Evolutionary conservation across 805 yeast species (phyloP), one percentile per base, ranked within the genome.

Genomic region (Ogataea populi-albae): DNA sequence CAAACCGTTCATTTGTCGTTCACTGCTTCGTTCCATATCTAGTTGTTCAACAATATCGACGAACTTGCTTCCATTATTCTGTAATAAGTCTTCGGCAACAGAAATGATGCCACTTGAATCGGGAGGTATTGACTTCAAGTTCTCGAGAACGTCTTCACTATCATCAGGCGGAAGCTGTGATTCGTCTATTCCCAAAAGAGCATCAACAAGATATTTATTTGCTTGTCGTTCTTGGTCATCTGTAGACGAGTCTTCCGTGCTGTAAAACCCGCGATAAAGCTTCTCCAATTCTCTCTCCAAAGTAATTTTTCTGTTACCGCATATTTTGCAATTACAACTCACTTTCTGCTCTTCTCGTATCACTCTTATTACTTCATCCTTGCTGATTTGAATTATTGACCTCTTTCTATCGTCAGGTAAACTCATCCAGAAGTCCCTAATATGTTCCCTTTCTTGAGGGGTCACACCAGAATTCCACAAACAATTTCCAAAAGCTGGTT

Each of bases 1-100:
- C n/a, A n/a, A n/a, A n/a, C n/a, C n/a, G n/a, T n/a, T n/a, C n/a
- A n/a, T n/a, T n/a, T n/a, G n/a, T n/a, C n/a, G n/a, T n/a, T 47
- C 32, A 49, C 51, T 56, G 58, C 65, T 49, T 14, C 77, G 62
- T 28, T 77, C 69, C 38, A 73, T 72, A 3, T 87, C 85, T 29
- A 85, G 65, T 35, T 77, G 72, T 56, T 86, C 94, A 76, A 88
- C 81, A 71, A 86, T 80, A 45, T 81, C 81, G 21, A 86, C 71
- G 45, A 87, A 85, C 26, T 79, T 75, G 44, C 73, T 72, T n/a
- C 95, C 95, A 43, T 83, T 86, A 52, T 80, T 81, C 47, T 75
- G 76, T 48, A 86, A 68, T 18, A 88, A 59, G 51, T 86, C 94
- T 46, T 86, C 94, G 1, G 95, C 93, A 27, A 88, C 73, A 3